Evolutionary conservation across 371 early-diverging fungal species (phyloP).

Genomic region (Actinomucor elegans): DNA sequence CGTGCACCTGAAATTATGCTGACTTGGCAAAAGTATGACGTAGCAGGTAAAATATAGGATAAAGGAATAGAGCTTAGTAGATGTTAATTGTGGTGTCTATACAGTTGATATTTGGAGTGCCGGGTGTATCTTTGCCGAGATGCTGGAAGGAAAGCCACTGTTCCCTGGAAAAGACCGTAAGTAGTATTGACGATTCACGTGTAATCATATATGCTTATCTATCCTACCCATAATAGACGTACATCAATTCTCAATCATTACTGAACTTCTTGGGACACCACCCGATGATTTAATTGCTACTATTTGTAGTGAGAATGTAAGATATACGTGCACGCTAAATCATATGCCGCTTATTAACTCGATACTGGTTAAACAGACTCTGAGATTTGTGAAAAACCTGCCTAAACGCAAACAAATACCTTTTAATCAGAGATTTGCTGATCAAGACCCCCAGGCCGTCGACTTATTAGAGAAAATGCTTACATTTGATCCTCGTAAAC

Average conservation of each 20-base stretch:
- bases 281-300: conserved; percentile 91
- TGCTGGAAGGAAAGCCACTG: conserved; percentile 93
- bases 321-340: too few relatives aligned
- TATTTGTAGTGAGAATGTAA: conserved; percentile 89
- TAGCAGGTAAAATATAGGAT: conserved; percentile 73
- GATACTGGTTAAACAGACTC: conserved; percentile 57
- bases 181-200: not conserved
- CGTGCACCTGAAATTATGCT: conserved; percentile 99
- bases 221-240: conserved; percentile 57
- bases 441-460: conserved; percentile 67
- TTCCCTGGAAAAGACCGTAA: conserved; percentile 97
- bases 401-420: conserved; percentile 81
- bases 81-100: too few relatives aligned
- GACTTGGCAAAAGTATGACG: conserved; percentile 97
- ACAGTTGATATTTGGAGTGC: conserved; percentile 98
- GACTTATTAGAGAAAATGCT: conserved; percentile 91
- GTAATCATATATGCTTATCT: too few relatives aligned
- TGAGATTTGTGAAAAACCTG: conserved; percentile 87
- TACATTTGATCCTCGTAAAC: conserved; percentile 89
- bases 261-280: conserved; percentile 91
- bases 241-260: conserved; percentile 93
- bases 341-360: not conserved
- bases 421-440: conserved; percentile 62
- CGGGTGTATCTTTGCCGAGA: conserved; percentile 99
- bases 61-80: too few relatives aligned